Base-by-base conservation (phyloP, 2,329 filamentous ascomycete species). In the Dothistroma pini region DNA sequence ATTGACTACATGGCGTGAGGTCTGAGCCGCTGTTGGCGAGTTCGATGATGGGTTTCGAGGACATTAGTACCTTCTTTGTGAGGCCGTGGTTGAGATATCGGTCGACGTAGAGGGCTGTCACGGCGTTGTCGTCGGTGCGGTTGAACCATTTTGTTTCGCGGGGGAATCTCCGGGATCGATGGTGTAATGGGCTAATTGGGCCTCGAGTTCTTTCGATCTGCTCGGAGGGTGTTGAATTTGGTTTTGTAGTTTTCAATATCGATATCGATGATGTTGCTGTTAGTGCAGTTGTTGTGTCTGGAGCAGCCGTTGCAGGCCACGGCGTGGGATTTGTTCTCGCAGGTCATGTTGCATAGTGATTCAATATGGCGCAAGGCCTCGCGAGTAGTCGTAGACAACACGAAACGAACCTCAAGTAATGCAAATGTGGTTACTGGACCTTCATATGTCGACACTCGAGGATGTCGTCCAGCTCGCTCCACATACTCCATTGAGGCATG, bases 171-270 rank as follows among this genome's bases (percentile, higher is more conserved):
- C 47, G 4, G 56, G 44, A 14, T 48, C 31, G 25, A 48, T 34
- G 16, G 47, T 31, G 35, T 68, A 60, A 44, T 66, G 65, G 1
- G 69, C 66, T 14, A 72, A 41, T 55, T 71, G 67, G 7, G 66
- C 63, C 58, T 72, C 70, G 0, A 72, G 63, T 32, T 70, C 67
- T 54, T 69, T 65, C 12, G 70, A 69, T 50, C 70, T 21, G 68
- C 68, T 55, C 68, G 63, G 9, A 72, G 64, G 2, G 67, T 63
- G 34, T 66, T 44, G n/a, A 71, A 65, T 49, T 72, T 69, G 38
- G 63, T 66, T 50, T 69, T 68, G 64, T 71, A 71, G 60, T 72
- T 70, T 61, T 72, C 70, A 16, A 72, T 72, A 57, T 72, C 70
- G 11, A 72, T 72, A 57, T 72, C 70, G 11, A 59, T 56, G 3